Evolutionary conservation across 192 early-diverging fungal species (phyloP).

Genomic region (Jimgerdemannia lactiflua): DNA sequence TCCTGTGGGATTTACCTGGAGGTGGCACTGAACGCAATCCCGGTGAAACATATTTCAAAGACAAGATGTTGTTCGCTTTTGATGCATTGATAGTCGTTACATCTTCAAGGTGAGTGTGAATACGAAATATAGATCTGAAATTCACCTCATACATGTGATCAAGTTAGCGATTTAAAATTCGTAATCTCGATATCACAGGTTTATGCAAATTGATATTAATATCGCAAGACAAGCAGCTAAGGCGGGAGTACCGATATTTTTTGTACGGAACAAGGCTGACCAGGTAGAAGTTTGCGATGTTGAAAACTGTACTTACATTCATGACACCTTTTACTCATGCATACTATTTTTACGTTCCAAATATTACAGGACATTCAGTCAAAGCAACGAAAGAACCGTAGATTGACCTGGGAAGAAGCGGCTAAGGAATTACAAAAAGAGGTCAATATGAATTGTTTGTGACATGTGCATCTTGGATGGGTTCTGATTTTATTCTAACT

Average conservation of each 20-base stretch:
- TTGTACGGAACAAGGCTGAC: too few relatives aligned
- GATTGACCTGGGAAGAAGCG: slow-evolving; percentile 25
- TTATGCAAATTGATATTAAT: too few relatives aligned
- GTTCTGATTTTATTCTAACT: not conserved
- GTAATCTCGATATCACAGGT: too few relatives aligned
- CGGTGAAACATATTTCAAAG: slow-evolving; percentile 33
- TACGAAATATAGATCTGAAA: too few relatives aligned
- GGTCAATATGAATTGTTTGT: slow-evolving; percentile 6
- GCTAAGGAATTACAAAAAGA: slow-evolving; percentile 23
- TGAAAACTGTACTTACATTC: too few relatives aligned
- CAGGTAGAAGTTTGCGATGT: too few relatives aligned
- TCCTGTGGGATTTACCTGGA: slow-evolving; percentile 36
- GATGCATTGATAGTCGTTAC: slow-evolving; percentile 35
- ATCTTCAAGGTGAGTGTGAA: not conserved
- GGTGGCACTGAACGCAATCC: slow-evolving; percentile 19
- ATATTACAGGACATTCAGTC: not conserved
- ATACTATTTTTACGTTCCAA: too few relatives aligned
- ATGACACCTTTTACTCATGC: too few relatives aligned
- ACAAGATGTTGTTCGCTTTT: slow-evolving; percentile 32
- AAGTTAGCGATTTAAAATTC: too few relatives aligned
- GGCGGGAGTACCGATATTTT: too few relatives aligned
- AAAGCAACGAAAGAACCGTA: slow-evolving; percentile 19
- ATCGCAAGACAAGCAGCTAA: too few relatives aligned
- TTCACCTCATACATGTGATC: too few relatives aligned
- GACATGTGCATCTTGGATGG: slow-evolving; percentile 6